Conservation (phyloP, 2,329 filamentous ascomycete genomes). For the Fusarium sacchari region DNA sequence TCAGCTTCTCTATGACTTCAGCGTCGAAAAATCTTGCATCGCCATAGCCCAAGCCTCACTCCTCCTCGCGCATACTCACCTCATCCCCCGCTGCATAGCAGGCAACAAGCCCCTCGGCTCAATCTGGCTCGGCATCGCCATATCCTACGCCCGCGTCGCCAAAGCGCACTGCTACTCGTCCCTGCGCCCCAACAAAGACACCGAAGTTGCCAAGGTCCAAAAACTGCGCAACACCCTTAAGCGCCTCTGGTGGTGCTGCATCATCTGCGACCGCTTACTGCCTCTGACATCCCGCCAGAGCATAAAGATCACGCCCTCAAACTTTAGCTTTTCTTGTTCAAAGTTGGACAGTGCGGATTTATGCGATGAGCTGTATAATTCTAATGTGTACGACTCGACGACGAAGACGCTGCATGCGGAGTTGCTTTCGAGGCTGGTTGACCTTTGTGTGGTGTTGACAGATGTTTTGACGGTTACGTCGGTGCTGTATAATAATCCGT, state of each 20-base stretch:
- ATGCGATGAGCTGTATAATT: conserved; percentile 33
- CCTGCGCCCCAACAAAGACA: conserved; percentile 1
- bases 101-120: conserved; percentile 41
- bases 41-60: conserved; percentile 40
- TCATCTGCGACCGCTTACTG: conserved; percentile 37
- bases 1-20: conserved; percentile 42
- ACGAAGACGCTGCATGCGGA: conserved; percentile 35
- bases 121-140: conserved; percentile 41
- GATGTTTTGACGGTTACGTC: conserved; percentile 37
- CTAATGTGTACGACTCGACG: conserved; percentile 37
- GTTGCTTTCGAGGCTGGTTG: conserved; percentile 34
- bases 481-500: conserved; percentile 37
- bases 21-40: conserved; percentile 37
- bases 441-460: conserved; percentile 38
- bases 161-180: conserved; percentile 40
- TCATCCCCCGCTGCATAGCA: conserved; percentile 39
- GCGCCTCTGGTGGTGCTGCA: conserved; percentile 42
- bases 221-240: conserved; percentile 39
- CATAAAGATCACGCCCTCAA: conserved; percentile 38
- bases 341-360: conserved; percentile 32
- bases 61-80: conserved; percentile 38
- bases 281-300: conserved; percentile 38
- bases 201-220: conserved; percentile 12
- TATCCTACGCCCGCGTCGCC: conserved; percentile 39
- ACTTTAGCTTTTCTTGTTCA: conserved; percentile 39